Percentiles rank a stretch among this genome's conserved stretches.
phyloP scores from a whole-genome alignment of 2,329 filamentous ascomycete genomes.

The Pseudogymnoascus sp. region DNA sequence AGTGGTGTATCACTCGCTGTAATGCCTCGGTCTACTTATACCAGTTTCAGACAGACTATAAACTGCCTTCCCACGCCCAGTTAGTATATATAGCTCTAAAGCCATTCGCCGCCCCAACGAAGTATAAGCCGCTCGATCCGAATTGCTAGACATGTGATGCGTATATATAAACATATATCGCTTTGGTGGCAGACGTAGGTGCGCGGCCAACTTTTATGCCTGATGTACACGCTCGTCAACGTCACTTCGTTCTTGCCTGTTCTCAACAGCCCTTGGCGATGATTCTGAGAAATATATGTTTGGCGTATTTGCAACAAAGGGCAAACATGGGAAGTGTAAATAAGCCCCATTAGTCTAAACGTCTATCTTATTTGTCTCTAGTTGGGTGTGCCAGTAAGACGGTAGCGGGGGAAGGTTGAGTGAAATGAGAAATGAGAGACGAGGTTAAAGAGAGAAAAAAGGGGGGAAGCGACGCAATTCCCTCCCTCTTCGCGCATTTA shows the following conservation, averaged over 20 bases:
- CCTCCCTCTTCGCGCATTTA: not conserved
- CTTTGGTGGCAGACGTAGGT: not conserved
- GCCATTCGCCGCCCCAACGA: not conserved
- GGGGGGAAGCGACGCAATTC: not conserved
- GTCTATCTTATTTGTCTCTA: not conserved
- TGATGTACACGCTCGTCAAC: not conserved
- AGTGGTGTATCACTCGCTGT: not conserved
- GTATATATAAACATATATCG: not conserved
- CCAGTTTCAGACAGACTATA: not conserved
- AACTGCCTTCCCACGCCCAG: not conserved
- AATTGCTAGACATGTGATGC: not conserved
- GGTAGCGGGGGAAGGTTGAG: not conserved
- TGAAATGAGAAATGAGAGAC: not conserved
- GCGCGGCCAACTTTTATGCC: not conserved
- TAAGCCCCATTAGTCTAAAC: not conserved
- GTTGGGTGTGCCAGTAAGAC: not conserved
- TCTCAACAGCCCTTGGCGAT: not conserved
- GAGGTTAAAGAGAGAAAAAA: not conserved
- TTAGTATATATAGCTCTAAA: not conserved
- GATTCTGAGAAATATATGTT: not conserved
- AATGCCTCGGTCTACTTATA: not conserved
- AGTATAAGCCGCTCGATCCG: not conserved
- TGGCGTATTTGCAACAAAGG: not conserved
- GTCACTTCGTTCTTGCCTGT: not conserved
- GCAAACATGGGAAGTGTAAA: not conserved